Evolutionary conservation across 1,284 basidiomycete species (phyloP), one percentile per base, ranked within the genome.

Genomic region (Malassezia sympodialis): DNA sequence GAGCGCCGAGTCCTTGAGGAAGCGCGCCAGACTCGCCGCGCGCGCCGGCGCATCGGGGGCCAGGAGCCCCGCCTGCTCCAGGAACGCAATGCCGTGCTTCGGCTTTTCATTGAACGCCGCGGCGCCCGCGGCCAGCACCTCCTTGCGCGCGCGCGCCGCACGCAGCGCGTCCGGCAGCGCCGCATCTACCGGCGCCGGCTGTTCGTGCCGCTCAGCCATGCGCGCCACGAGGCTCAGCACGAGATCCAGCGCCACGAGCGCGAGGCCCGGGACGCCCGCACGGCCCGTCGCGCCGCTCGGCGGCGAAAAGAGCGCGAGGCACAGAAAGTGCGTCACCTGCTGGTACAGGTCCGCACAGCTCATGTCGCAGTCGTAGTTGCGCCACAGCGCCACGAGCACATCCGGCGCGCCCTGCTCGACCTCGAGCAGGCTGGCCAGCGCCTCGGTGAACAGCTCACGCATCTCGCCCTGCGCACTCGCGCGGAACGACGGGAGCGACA

Each of bases 281-380:
- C 19, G 37, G 5, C 17, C 37, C 41, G 40, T 39, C 31, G 21
- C 26, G 32, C 21, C 49, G 28, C 14, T 34, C n/a, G 54, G 49
- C 37, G 47, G 44, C 32, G 61, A 57, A 39, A 48, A 51, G 53
- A 75, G 63, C 44, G 68, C 70, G 24, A 77, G 69, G 48, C 73
- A 88, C 60, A 96, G 78, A 76, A 96, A 96, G 19, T 85, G 84
- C 53, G 94, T 79, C n/a, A 96, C 76, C 8, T 87, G 80, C 73
- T 96, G 90, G 68, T 93, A 96, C 56, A 98, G 77, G 73, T 98
- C 91, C 77, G 96, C 91, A 76, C 88, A 91, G 69, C 96, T 91
- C 60, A 87, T 84, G 68, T 96, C 88, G 73, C 90, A 96, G 75
- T 99, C 94, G 76, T 94, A 98, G 76, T 98, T 98, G 56, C 84